phyloP scores from a whole-genome alignment of 768 basidiomycete genomes.

The Epithele typhae region DNA sequence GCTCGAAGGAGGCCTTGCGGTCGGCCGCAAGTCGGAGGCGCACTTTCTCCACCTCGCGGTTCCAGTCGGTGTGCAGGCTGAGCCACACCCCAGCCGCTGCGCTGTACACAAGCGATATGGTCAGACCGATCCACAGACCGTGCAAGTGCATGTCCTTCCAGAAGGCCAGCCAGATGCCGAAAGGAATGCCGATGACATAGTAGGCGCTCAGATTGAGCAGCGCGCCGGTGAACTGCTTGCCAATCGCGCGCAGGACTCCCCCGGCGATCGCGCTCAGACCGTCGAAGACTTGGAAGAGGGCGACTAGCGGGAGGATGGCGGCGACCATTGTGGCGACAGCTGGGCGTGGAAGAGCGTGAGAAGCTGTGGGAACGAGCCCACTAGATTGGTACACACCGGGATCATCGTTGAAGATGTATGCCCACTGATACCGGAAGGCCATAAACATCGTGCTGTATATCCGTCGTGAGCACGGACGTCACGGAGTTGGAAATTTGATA shows the following conservation, averaged over 20 bases:
- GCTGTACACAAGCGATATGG: slow-evolving; percentile 57
- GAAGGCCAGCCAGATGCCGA: slow-evolving; percentile 79
- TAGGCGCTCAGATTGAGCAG: slow-evolving; percentile 79
- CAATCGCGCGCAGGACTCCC: slow-evolving; percentile 80
- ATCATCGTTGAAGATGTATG: slow-evolving; percentile 57
- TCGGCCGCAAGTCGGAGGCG: slow-evolving; percentile 47
- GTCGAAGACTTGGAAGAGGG: slow-evolving; percentile 84
- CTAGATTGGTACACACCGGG: slow-evolving; percentile 26
- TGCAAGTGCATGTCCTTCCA: slow-evolving; percentile 47
- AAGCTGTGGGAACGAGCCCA: too few species aligned
- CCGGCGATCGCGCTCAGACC: slow-evolving; percentile 61
- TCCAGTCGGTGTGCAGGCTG: slow-evolving; percentile 63
- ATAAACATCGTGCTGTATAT: slow-evolving; percentile 36
- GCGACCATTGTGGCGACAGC: slow-evolving; percentile 47
- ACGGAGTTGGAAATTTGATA: neutral
- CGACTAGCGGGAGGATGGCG: slow-evolving; percentile 53
- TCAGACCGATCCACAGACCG: slow-evolving; percentile 86
- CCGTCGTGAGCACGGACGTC: neutral
- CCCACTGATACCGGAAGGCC: slow-evolving; percentile 46
- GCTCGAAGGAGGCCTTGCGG: slow-evolving; percentile 23
- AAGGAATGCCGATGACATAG: slow-evolving; percentile 79
- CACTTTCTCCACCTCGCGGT: slow-evolving; percentile 62
- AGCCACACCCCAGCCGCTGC: slow-evolving; percentile 50
- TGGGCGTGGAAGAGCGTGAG: slow-evolving; percentile 13
- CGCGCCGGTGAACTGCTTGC: slow-evolving; percentile 76